Conservation (phyloP, 2,329 filamentous ascomycete species). For the Fusarium nanum region DNA sequence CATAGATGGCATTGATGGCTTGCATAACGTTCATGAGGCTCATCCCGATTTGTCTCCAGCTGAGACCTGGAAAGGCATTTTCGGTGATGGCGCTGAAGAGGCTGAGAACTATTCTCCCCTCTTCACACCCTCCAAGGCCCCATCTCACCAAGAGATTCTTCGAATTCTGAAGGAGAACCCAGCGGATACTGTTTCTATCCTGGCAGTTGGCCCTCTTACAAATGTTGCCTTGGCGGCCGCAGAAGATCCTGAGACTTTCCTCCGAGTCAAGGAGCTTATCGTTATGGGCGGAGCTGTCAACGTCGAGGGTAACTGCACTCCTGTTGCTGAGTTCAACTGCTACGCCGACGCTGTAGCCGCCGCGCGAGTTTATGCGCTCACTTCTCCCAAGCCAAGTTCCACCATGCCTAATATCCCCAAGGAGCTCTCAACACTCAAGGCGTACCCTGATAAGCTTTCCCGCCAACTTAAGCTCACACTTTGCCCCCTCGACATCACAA, state of each 20-base stretch:
- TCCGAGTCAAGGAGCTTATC: conserved; percentile 88
- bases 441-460: conserved; percentile 74
- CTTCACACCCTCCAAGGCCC: conserved; percentile 81
- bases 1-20: conserved; percentile 78
- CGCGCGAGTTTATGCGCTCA: conserved; percentile 81
- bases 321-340: conserved; percentile 93
- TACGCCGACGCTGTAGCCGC: conserved; percentile 87
- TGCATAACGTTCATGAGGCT: conserved; percentile 79
- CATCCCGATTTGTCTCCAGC: conserved; percentile 79
- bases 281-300: conserved; percentile 94
- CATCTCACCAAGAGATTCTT: conserved; percentile 89
- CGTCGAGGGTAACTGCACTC: conserved; percentile 83
- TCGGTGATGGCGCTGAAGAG: conserved; percentile 57
- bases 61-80: conserved; percentile 80
- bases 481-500: conserved; percentile 83
- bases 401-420: conserved; percentile 80
- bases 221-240: conserved; percentile 91
- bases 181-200: conserved; percentile 85
- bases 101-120: conserved; percentile 62
- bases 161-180: conserved; percentile 85
- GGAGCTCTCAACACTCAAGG: conserved; percentile 62
- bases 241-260: conserved; percentile 88
- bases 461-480: conserved; percentile 74
- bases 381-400: conserved; percentile 76
- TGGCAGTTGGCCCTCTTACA: conserved; percentile 91